Base-by-base conservation (phyloP, 1,139 yeast genomes). In the Lodderomyces orthopsilosis region DNA sequence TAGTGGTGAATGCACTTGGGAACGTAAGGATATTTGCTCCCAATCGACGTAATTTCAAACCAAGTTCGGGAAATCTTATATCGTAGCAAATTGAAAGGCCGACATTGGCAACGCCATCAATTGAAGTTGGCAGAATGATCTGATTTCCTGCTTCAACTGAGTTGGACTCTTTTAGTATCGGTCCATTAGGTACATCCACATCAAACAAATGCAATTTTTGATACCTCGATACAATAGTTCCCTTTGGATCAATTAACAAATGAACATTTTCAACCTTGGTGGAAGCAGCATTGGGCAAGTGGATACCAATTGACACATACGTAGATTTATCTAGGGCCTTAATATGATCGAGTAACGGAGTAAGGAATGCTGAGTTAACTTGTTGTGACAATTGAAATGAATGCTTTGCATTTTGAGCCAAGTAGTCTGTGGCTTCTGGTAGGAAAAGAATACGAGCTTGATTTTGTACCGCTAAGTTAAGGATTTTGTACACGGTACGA, bases 401-500 rank as follows among this genome's bases (percentile, higher is more conserved):
- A 51, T 88, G 91, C 1, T 61, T 61, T 1, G 94, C 82, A 50
- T 82, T 77, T 38, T 79, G 70, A 3, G 95, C 85, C 36, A 93
- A 74, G 60, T 89, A 93, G 57, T 93, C 98, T 1, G 93, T 76
- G 0, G 98, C 98, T 60, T 93, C 98, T 1, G 98, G 98, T 35
- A 93, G 74, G 57, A 91, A 90, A 8, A 91, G 70, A 3, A 88
- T 79, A 47, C 75, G 68, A 9, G 84, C 89, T 3, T 82, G 74
- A 9, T 71, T 59, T 7, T 63, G 62, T 0, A 85, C 74, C 0
- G 97, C 95, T 43, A 70, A 65, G n/a, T 67, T 61, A 23, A 90
- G 79, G 32, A 90, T 67, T 38, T 70, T 69, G 14, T 74, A 70
- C 0, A 83, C 93, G 1, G 72, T 65, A 8, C 65, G 56, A 12